Base-by-base conservation (phyloP, 2,329 filamentous ascomycete genomes). In the Xylariaceae sp. region DNA sequence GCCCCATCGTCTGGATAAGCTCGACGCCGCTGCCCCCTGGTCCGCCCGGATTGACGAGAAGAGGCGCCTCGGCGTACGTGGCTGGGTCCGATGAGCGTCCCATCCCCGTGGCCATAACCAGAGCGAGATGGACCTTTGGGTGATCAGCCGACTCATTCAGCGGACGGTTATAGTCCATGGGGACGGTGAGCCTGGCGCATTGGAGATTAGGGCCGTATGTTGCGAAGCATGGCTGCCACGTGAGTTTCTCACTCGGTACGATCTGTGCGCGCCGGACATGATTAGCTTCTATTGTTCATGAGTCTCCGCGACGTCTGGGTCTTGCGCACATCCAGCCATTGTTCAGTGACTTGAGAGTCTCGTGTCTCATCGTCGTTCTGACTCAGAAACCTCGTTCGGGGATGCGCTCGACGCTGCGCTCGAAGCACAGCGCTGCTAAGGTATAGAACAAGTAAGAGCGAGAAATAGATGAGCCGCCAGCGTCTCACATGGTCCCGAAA, bases 1-100 rank as follows among this genome's bases (percentile, higher is more conserved):
- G 15, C 15, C 72, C 77, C 6, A 59, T 35, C 7, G 5, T 13
- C 0, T 73, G 57, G 3, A 68, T 66, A 15, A 77, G 66, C 0
- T 51, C 1, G 0, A 73, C 72, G 3, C 78, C 78, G 18, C 73
- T 73, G 0, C 76, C 77, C 15, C 78, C 78, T 1, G 78, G 78
- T 0, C 78, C 78, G 35, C 78, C 78, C 10, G 77, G 77, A 60
- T 80, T 80, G 52, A 79, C 3, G 3, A 80, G 65, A 11, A 80
- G 60, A 3, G 78, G 77, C 0, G 75, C 73, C 53, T 71, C 72
- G 9, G 73, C 72, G 53, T 70, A 73, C 3, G 70, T 65, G 2
- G 68, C 61, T 7, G 69, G 68, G 37, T 69, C 63, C 10, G 67
- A 51, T 30, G 67, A 70, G 47, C 72, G 72, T n/a, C 67, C 64